A percentile compares a stretch with the other conserved stretches of the same genome.
Evolutionary conservation across 352 stramenopile species (phyloP).

Genomic region (Pythium diclinum): DNA sequence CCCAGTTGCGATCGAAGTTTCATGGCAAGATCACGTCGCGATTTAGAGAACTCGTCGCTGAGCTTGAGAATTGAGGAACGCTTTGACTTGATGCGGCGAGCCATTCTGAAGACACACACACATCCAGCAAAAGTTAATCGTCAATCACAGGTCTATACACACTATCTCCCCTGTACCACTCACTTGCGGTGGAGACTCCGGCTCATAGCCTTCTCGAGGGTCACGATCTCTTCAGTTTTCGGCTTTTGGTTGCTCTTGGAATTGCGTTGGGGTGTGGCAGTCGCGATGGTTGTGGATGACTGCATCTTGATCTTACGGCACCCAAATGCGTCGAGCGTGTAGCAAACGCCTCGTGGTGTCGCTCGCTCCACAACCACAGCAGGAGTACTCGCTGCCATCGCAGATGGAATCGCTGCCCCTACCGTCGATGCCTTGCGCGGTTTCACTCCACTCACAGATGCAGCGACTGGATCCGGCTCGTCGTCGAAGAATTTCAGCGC

Average conservation of each 20-base stretch:
- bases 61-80: conserved; percentile 41
- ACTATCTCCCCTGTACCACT: conserved; percentile 13
- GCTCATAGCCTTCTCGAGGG: conserved; percentile 52
- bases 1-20: conserved; percentile 54
- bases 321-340: conserved; percentile 58
- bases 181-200: conserved; percentile 63
- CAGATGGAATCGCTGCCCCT: neutral
- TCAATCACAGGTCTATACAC: neutral
- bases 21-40: conserved; percentile 34
- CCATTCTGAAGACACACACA: conserved; percentile 37
- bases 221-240: conserved; percentile 35
- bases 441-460: neutral
- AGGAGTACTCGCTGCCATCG: conserved; percentile 5
- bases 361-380: neutral
- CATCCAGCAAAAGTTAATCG: neutral
- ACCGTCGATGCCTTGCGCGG: conserved; percentile 1
- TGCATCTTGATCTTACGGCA: conserved; percentile 76
- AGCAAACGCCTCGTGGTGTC: conserved; percentile 63
- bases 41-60: conserved; percentile 46
- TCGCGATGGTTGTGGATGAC: conserved; percentile 25
- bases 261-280: conserved; percentile 31
- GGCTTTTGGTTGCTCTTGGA: conserved; percentile 21
- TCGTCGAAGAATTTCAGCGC: conserved; percentile 82
- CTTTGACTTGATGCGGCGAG: conserved; percentile 50
- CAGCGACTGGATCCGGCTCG: conserved; percentile 8